These are phyloP conservation scores for Xanthoparmelia taractica DNA, from an alignment of 495 filamentous ascomycete genomes.

Conservation along the genomic window DNA sequence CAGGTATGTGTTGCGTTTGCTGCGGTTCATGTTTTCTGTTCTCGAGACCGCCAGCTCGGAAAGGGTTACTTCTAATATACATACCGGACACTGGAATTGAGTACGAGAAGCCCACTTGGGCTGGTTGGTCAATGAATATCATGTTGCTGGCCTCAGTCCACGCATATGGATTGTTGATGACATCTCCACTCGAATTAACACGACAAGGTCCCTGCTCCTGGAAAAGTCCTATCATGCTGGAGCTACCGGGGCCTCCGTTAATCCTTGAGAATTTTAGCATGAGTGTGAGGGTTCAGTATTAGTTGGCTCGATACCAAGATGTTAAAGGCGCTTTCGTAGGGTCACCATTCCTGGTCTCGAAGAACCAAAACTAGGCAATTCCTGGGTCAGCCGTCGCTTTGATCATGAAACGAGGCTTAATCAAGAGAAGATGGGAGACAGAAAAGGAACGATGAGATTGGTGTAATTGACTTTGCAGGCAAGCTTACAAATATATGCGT, in stretches of 20 bases:
- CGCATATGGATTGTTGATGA: constrained; percentile 42
- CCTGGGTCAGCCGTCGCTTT: not conserved
- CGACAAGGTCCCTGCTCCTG: constrained; percentile 57
- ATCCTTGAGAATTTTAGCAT: constrained; percentile 29
- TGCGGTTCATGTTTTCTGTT: not conserved
- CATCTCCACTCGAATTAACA: constrained; percentile 44
- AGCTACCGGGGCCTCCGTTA: constrained; percentile 52
- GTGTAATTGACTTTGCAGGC: not conserved
- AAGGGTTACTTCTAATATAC: constrained; percentile 28
- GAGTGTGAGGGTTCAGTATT: not conserved
- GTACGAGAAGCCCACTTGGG: constrained; percentile 57
- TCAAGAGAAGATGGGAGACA: not conserved
- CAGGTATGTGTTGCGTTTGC: not conserved
- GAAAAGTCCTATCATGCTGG: constrained; percentile 56
- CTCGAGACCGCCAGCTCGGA: not conserved
- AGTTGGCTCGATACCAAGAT: constrained; percentile 31
- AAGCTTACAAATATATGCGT: constrained; percentile 29
- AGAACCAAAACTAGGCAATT: constrained; percentile 39
- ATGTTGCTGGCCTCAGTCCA: constrained; percentile 41
- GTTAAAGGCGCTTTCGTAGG: constrained; percentile 44
- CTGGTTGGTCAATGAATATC: constrained; percentile 57
- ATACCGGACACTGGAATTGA: constrained; percentile 32
- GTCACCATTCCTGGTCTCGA: constrained; percentile 40
- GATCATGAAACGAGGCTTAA: not conserved
- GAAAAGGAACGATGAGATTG: too few relatives aligned